These are phyloP conservation scores for Colletotrichum sp. DNA, from an alignment of 2,329 filamentous ascomycete genomes.

Conservation along the genomic window DNA sequence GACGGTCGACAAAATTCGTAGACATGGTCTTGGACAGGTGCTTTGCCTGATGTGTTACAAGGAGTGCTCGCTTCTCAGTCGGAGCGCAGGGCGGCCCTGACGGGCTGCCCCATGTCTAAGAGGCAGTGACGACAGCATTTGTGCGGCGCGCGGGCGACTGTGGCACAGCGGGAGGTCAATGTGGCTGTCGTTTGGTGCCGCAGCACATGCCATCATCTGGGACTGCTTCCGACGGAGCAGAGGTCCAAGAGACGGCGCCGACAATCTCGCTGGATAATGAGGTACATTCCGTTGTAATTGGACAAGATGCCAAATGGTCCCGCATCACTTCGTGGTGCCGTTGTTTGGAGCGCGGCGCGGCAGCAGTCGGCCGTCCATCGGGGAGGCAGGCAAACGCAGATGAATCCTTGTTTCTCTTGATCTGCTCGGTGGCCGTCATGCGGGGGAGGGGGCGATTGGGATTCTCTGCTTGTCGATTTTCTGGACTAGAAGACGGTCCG, in stretches of 20 bases:
- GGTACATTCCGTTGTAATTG: background rate
- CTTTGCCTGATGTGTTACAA: background rate
- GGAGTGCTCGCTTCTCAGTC: background rate
- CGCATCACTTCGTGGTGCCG: background rate
- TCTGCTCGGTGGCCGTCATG: background rate
- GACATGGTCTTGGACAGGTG: background rate
- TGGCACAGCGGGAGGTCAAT: slow-evolving; percentile 4
- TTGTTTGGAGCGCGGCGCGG: background rate
- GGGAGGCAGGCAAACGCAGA: background rate
- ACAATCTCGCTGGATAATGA: background rate
- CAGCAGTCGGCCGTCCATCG: background rate
- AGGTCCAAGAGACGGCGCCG: background rate
- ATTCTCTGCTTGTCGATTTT: background rate
- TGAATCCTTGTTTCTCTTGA: background rate
- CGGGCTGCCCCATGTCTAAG: background rate
- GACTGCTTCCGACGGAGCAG: background rate
- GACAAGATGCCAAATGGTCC: background rate
- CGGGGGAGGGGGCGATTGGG: background rate
- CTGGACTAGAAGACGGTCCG: background rate
- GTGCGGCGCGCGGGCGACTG: background rate
- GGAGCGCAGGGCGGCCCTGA: background rate
- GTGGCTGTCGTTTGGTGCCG: slow-evolving; percentile 8
- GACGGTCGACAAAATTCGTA: background rate
- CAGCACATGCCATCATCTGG: background rate
- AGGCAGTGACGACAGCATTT: background rate